Evolutionary conservation across 108 stramenopile species (phyloP), one percentile per base, ranked within the genome.

Genomic region (Poteriospumella lacustris): DNA sequence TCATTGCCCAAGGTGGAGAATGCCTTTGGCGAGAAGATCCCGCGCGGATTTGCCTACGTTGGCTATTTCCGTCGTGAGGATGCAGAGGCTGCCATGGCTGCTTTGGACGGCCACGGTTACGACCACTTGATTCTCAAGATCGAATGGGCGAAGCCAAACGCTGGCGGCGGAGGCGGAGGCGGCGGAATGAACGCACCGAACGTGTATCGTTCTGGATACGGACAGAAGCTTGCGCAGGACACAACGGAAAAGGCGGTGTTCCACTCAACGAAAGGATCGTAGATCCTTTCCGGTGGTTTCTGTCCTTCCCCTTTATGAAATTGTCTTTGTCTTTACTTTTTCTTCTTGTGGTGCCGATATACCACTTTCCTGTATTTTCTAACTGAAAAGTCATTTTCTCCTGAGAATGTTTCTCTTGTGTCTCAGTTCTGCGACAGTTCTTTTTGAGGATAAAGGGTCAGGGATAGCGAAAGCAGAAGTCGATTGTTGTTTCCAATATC

Each of bases 61-160:
- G 90, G 90, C 34, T 99, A 94, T 80, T 89, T 92, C 62, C 85
- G 91, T 68, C 85, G 93, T 44, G 87, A 89, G 62, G 95, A 97
- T 84, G 97, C 97, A 0, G 91, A 91, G 33, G 58, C 75, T 67
- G 97, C 97, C 34, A 97, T 97, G 96, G 90, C 92, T 39, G 89
- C 87, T 59, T 77, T 99, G 67, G 92, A 99, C 76, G 96, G 96
- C 19, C 91, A 88, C 85, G 97, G 97, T 24, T 97, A 97, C 81
- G 95, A 99, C 82, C 97, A 99, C 85, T 91, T 99, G 84, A 99
- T 99, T 84, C 88, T 99, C 77, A 96, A 96, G 89, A 83, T 99
- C 76, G 97, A 99, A 85, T 99, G 95, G 95, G 97, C 97, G 1
- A 89, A 95, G 87, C 97, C 96, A 5, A 76, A 59, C 67, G 24